phyloP scores from a whole-genome alignment of 192 early-diverging fungal species.

The Chytriomyces sp. region DNA sequence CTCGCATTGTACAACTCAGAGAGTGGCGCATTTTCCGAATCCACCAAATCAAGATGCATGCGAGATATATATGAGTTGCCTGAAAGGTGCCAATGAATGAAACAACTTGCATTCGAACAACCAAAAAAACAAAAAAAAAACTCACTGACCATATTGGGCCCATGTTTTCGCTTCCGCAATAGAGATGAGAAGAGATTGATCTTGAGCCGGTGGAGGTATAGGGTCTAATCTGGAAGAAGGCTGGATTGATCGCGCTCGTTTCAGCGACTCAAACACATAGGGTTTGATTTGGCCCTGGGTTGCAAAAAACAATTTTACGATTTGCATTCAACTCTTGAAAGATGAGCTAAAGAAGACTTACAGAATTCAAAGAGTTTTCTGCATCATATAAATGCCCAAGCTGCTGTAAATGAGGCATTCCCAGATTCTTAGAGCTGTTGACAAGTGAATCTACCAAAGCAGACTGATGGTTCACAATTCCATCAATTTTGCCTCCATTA shows the following conservation, averaged over 20 bases:
- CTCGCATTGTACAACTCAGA: no score
- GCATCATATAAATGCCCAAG: not conserved
- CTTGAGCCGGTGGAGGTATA: no score
- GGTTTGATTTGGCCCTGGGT: not conserved
- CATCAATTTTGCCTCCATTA: not conserved
- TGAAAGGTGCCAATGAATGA: no score
- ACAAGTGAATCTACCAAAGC: not conserved
- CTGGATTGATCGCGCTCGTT: not conserved
- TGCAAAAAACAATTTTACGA: no score
- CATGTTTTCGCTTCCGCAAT: not conserved
- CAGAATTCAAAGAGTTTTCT: not conserved
- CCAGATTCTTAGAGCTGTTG: not conserved
- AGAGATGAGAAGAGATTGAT: not conserved
- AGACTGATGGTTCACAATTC: not conserved
- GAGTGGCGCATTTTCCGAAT: no score
- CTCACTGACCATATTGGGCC: not conserved
- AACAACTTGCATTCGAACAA: no score
- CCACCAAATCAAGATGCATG: no score
- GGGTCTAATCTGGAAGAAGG: no score
- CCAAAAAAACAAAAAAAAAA: no score
- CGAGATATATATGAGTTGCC: no score
- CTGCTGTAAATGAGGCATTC: not conserved
- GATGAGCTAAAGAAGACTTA: not conserved
- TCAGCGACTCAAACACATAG: not conserved
- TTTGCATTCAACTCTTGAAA: not conserved